Evolutionary conservation across 2,329 filamentous ascomycete species (phyloP), one percentile per base, ranked within the genome.

Genomic region (Trichoderma guizhouense): DNA sequence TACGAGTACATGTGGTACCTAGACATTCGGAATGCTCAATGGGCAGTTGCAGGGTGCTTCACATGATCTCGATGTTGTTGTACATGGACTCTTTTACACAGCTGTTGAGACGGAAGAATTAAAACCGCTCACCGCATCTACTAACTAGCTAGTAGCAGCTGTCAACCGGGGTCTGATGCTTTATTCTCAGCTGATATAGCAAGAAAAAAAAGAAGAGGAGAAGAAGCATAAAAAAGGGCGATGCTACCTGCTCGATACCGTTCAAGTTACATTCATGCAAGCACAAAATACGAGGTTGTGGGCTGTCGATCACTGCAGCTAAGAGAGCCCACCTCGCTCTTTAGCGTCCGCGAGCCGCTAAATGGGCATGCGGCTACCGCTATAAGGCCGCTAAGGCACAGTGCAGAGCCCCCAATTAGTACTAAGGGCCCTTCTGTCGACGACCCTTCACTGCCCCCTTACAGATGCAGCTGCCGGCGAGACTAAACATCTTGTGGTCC

Each of bases 251-350:
- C 21, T 32, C 9, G 15, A 32, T 32, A 24, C 43, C 21, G 32
- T 28, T 32, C 32, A 24, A 24, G 65, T 34, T 21, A 36, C 53
- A 30, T 47, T 43, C 34, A 69, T 69, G 55, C 36, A 69, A 26
- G 51, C n/a, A 53, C 15, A 55, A 58, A 69, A 72, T 72, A 72
- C 71, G 71, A 72, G 71, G 71, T 72, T 60, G 65, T 34, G 21
- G 63, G 57, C 71, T 61, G 71, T 57, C 43, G 71, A 72, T 72
- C 71, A 63, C 64, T 24, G 43, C 58, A 55, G 55, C 36, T 28
- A 53, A 55, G n/a, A 12, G 34, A 34, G 47, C 15, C 51, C 26
- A 24, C 55, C 55, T 28, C 30, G 15, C 5, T 43, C 57, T 34
- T 62, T 69, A 69, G 67, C 67, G 67, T 62, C 67, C 67, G 67